Conservation (phyloP, 129 eudicot genomes). For the Tanacetum coccineum region DNA sequence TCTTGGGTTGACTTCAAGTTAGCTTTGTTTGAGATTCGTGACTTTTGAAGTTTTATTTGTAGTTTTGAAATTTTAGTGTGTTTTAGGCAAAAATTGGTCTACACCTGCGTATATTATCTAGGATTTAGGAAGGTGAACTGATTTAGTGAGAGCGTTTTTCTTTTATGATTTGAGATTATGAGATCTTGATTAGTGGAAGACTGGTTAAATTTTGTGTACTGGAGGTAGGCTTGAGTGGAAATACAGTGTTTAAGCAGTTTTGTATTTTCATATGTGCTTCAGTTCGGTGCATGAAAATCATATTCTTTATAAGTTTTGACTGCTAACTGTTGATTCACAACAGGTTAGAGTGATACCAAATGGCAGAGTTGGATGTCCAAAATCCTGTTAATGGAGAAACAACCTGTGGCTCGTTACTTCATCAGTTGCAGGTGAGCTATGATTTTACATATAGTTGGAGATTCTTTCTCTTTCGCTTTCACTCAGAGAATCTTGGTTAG, state of each 20-base stretch:
- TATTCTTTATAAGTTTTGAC: conserved; percentile 9
- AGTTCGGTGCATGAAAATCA: neutral
- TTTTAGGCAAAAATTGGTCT: neutral
- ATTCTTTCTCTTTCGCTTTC: neutral
- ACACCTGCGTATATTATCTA: neutral
- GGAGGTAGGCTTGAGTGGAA: neutral
- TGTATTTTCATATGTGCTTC: too few relatives aligned
- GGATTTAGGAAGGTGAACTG: neutral
- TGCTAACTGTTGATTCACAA: conserved; percentile 19
- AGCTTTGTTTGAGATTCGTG: neutral
- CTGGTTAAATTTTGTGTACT: neutral
- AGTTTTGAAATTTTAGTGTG: neutral
- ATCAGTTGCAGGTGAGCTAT: conserved; percentile 70
- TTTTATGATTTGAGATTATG: neutral
- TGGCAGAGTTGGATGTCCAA: conserved; percentile 70
- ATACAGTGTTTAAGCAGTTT: neutral
- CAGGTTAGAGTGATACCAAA: conserved; percentile 34
- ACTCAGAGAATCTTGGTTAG: too few relatives aligned
- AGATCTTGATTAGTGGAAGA: neutral
- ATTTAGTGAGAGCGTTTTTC: neutral
- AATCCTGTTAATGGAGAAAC: conserved; percentile 53
- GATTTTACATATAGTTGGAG: neutral
- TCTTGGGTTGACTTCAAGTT: neutral
- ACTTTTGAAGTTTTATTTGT: neutral
- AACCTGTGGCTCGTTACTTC: conserved; percentile 67